Conservation (phyloP, 441 rosid genomes). For the California macrophylla region DNA sequence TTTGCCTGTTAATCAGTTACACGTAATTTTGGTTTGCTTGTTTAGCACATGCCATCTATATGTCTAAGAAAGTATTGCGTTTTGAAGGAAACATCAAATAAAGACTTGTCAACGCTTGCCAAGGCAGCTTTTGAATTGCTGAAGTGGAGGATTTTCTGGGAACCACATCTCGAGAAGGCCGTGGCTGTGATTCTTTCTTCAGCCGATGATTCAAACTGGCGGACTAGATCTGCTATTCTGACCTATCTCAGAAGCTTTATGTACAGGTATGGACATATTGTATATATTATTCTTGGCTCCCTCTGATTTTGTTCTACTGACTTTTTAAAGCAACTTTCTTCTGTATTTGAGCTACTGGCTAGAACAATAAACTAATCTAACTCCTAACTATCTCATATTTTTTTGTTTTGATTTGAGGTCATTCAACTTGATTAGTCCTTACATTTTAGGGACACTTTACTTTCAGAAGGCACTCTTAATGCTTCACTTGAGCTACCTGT, state of each 20-base stretch:
- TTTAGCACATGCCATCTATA: neutral
- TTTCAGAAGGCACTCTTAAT: neutral
- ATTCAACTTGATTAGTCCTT: neutral
- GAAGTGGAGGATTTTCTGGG: conserved; percentile 81
- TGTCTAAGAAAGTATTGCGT: conserved; percentile 20
- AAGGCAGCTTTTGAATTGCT: conserved; percentile 91
- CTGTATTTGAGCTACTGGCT: neutral
- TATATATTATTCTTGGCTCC: neutral
- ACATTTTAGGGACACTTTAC: neutral
- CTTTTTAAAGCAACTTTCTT: neutral
- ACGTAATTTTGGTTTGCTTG: neutral
- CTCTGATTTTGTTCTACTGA: neutral
- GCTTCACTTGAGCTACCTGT: neutral
- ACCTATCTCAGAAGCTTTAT: conserved; percentile 89
- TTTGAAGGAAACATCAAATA: conserved; percentile 85
- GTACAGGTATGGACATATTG: conserved; percentile 55
- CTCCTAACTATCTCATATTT: neutral
- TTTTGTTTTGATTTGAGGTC: neutral
- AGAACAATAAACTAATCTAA: neutral
- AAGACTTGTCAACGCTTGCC: conserved; percentile 88
- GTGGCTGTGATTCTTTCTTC: conserved; percentile 62
- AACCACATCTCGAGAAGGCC: conserved; percentile 70
- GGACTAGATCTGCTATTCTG: conserved; percentile 87
- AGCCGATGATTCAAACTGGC: conserved; percentile 80
- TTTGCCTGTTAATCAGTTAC: neutral